These are phyloP conservation scores for Trichoderma sp. DNA, from an alignment of 2,329 filamentous ascomycete species.

Conservation along the genomic window DNA sequence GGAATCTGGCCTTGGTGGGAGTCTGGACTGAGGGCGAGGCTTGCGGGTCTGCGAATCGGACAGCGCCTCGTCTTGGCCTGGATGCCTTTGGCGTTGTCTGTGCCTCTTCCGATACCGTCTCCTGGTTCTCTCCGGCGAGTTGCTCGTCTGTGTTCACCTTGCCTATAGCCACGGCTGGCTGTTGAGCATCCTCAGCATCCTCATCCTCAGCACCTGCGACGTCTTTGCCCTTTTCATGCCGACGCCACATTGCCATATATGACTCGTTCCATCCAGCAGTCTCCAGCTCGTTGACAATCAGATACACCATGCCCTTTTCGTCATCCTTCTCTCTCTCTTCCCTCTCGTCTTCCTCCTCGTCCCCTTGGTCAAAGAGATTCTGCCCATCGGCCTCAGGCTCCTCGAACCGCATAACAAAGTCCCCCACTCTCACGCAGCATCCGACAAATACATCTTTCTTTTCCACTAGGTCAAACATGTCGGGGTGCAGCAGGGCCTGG, in stretches of 20 bases:
- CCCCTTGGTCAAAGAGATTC: not conserved
- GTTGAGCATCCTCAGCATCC: not conserved
- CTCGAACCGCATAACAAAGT: constrained; percentile 34
- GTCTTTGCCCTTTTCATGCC: constrained; percentile 18
- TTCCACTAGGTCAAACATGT: constrained; percentile 49
- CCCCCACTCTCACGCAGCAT: constrained; percentile 47
- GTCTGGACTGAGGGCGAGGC: not conserved
- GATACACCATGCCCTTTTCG: constrained; percentile 38
- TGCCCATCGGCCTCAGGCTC: not conserved
- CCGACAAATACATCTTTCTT: constrained; percentile 45
- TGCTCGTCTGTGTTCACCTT: not conserved
- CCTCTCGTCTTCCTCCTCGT: not conserved
- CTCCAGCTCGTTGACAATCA: constrained; percentile 45
- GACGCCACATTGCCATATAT: constrained; percentile 30
- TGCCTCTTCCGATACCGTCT: constrained; percentile 31
- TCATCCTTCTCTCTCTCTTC: not conserved
- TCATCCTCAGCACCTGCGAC: not conserved
- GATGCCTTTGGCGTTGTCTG: not conserved
- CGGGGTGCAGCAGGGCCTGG: constrained; percentile 48
- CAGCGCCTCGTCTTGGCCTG: not conserved
- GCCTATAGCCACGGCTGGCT: not conserved
- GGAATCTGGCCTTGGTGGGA: not conserved
- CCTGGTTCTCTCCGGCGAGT: constrained; percentile 19
- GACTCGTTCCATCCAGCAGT: constrained; percentile 49
- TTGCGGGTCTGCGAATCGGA: not conserved